A percentile compares a stretch with the other conserved stretches of the same genome.
Conservation (phyloP, 1,284 basidiomycete species). For the Sporisorium graminicola region DNA sequence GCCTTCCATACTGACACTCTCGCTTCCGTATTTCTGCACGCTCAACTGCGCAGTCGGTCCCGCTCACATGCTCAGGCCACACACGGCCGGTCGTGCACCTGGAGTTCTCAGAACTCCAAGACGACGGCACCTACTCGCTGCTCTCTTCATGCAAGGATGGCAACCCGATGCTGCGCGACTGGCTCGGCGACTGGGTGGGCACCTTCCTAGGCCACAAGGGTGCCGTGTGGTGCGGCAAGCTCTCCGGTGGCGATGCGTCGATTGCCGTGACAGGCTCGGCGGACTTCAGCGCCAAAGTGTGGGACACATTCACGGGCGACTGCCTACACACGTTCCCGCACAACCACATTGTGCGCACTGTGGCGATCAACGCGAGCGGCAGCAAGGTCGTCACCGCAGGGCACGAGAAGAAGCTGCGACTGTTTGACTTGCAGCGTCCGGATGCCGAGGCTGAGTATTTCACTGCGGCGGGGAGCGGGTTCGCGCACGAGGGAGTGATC, state of each 20-base stretch:
- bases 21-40: background rate
- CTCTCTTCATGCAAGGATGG: slow-evolving; percentile 69
- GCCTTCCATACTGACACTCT: background rate
- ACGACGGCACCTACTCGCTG: slow-evolving; percentile 72
- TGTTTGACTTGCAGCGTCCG: slow-evolving; percentile 81
- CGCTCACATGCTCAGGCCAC: slow-evolving; percentile 74
- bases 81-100: slow-evolving; percentile 89
- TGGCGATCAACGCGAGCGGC: slow-evolving; percentile 81
- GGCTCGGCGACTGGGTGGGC: slow-evolving; percentile 94
- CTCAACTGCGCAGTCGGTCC: slow-evolving; percentile 57
- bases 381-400: slow-evolving; percentile 88
- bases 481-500: slow-evolving; percentile 84
- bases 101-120: slow-evolving; percentile 83
- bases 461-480: slow-evolving; percentile 29
- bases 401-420: slow-evolving; percentile 95
- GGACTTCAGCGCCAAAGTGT: slow-evolving; percentile 98
- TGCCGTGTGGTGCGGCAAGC: slow-evolving; percentile 96
- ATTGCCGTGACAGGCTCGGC: slow-evolving; percentile 93
- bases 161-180: slow-evolving; percentile 68
- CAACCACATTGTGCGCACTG: slow-evolving; percentile 96
- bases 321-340: slow-evolving; percentile 92
- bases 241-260: slow-evolving; percentile 77
- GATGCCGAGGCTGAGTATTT: slow-evolving; percentile 88
- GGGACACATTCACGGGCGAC: slow-evolving; percentile 93
- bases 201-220: slow-evolving; percentile 98